These are phyloP conservation scores for Ramichloridium luteum DNA, from an alignment of 2,329 filamentous ascomycete species.

Conservation along the genomic window DNA sequence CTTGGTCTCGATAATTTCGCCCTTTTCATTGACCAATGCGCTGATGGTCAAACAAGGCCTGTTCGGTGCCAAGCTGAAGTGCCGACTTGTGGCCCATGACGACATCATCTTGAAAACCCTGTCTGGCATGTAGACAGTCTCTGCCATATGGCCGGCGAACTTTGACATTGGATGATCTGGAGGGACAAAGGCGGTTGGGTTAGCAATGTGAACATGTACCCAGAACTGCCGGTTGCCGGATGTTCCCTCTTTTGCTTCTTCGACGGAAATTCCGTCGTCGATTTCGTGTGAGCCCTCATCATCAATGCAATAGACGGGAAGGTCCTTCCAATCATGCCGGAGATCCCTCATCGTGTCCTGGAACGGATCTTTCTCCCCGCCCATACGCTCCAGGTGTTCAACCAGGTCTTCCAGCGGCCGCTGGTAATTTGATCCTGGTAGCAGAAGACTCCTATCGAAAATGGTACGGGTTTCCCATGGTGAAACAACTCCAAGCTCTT, in stretches of 20 bases:
- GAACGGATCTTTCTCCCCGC: slow-evolving; percentile 26
- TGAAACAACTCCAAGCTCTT: slow-evolving; percentile 59
- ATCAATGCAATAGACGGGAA: slow-evolving; percentile 63
- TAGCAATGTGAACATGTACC: slow-evolving; percentile 68
- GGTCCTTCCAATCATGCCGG: slow-evolving; percentile 47
- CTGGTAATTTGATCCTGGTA: slow-evolving; percentile 37
- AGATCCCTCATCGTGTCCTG: slow-evolving; percentile 43
- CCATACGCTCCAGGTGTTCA: slow-evolving; percentile 19
- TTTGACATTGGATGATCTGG: slow-evolving; percentile 46
- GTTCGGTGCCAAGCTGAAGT: slow-evolving; percentile 42
- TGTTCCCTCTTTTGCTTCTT: slow-evolving; percentile 27
- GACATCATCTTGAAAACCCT: slow-evolving; percentile 46
- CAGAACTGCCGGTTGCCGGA: slow-evolving; percentile 45
- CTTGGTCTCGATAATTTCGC: slow-evolving; percentile 42
- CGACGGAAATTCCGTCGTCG: slow-evolving; percentile 67
- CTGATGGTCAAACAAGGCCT: slow-evolving; percentile 51
- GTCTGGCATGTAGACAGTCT: slow-evolving; percentile 47
- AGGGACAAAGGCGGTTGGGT: slow-evolving; percentile 58
- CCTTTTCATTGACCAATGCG: slow-evolving; percentile 40
- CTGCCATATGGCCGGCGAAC: slow-evolving; percentile 47
- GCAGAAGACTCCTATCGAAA: slow-evolving; percentile 44
- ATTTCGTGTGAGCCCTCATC: slow-evolving; percentile 54
- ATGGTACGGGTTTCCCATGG: slow-evolving; percentile 58
- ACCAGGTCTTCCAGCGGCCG: slow-evolving; percentile 33
- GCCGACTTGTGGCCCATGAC: slow-evolving; percentile 31